Evolutionary conservation across 2,329 filamentous ascomycete species (phyloP).

Genomic region (Pseudogymnoascus sp.): DNA sequence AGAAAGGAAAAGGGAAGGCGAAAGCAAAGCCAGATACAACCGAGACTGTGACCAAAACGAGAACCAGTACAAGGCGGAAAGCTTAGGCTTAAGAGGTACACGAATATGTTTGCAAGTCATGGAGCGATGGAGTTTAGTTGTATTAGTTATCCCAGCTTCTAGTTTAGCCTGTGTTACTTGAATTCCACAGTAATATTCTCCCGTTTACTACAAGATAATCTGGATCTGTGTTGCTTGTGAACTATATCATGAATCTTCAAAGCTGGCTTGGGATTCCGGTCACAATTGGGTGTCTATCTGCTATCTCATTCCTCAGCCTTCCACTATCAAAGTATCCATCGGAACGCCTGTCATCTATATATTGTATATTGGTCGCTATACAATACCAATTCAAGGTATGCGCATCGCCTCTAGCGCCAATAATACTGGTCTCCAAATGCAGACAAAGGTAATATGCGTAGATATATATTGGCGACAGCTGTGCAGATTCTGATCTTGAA

Average conservation of each 20-base stretch:
- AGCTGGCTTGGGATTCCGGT: not conserved
- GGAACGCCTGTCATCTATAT: not conserved
- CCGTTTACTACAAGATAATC: not conserved
- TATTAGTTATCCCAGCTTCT: not conserved
- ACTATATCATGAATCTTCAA: too few relatives aligned
- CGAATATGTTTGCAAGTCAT: not conserved
- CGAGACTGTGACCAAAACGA: constrained; percentile 10
- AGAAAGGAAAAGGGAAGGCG: constrained; percentile 26
- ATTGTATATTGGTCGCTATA: not conserved
- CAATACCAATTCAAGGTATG: not conserved
- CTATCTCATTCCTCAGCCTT: not conserved
- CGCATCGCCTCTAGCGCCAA: not conserved
- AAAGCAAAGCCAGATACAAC: constrained; percentile 37
- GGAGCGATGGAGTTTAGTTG: not conserved
- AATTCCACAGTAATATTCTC: not conserved
- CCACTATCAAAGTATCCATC: not conserved
- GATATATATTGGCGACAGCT: not conserved
- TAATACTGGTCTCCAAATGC: not conserved
- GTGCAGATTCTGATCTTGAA: not conserved
- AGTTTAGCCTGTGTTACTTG: not conserved
- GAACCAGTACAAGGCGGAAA: not conserved
- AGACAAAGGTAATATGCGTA: not conserved
- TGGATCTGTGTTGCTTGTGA: not conserved
- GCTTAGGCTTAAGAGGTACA: not conserved
- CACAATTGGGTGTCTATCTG: not conserved